These are phyloP conservation scores for Anthostomella pinea DNA, from an alignment of 2,329 filamentous ascomycete genomes.

Conservation along the genomic window DNA sequence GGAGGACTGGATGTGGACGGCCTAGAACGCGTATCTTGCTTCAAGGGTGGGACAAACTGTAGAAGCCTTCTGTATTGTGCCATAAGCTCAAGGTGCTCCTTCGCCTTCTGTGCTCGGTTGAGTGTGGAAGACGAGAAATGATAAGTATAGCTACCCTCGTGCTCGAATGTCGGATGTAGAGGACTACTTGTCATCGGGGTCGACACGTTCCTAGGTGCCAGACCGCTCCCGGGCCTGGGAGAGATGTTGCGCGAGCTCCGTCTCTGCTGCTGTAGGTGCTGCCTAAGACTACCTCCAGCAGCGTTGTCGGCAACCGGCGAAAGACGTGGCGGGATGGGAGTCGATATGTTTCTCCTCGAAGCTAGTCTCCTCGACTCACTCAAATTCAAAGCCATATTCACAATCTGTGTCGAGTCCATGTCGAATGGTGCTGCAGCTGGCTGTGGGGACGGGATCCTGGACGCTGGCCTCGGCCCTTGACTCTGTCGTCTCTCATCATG, in stretches of 20 bases:
- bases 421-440: conserved; percentile 45
- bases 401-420: conserved; percentile 82
- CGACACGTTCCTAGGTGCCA: conserved; percentile 40
- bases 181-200: conserved; percentile 42
- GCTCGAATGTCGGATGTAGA: conserved; percentile 48
- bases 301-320: conserved; percentile 52
- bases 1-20: conserved; percentile 41
- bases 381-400: conserved; percentile 85
- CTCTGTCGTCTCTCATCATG: conserved; percentile 24
- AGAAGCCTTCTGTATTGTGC: conserved; percentile 79
- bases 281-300: conserved; percentile 58
- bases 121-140: conserved; percentile 78
- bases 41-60: conserved; percentile 73
- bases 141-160: conserved; percentile 53
- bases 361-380: conserved; percentile 75
- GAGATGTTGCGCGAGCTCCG: conserved; percentile 60
- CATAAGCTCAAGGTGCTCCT: conserved; percentile 80
- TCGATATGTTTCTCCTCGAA: conserved; percentile 54
- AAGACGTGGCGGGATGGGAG: conserved; percentile 48
- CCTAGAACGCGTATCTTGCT: conserved; percentile 37
- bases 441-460: conserved; percentile 24
- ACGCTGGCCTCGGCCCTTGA: conserved; percentile 23
- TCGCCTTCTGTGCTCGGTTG: conserved; percentile 78
- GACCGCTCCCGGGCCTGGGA: conserved; percentile 48
- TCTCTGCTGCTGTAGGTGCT: conserved; percentile 71